Conservation (phyloP, 257 asterid genomes). For the Ligustrum vulgare region DNA sequence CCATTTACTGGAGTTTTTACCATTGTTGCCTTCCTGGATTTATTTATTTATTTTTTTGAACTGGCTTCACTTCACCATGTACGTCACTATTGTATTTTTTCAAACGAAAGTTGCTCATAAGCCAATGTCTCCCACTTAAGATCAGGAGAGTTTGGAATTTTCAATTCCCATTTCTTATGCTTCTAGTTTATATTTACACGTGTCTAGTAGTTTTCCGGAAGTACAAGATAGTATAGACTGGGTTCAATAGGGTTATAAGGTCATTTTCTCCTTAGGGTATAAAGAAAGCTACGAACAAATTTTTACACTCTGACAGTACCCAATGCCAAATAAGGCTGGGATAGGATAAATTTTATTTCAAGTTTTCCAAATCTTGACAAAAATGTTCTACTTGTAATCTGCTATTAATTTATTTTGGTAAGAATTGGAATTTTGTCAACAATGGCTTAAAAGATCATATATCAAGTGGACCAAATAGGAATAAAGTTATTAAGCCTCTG, state of each 20-base stretch:
- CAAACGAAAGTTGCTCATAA: background rate
- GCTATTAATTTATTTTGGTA: background rate
- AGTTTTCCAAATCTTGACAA: background rate
- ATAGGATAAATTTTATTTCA: background rate
- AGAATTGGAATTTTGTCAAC: background rate
- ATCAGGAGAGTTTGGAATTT: background rate
- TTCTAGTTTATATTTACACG: conserved; percentile 12
- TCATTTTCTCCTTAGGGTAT: background rate
- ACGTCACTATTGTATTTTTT: background rate
- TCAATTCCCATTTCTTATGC: background rate
- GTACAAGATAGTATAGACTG: background rate
- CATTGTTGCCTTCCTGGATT: background rate
- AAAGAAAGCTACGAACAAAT: background rate
- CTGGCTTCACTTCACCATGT: background rate
- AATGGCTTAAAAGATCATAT: background rate
- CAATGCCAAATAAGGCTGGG: background rate
- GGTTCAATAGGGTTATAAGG: background rate
- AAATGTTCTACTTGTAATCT: background rate
- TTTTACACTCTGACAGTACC: background rate
- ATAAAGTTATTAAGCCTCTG: background rate
- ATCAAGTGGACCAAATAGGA: background rate
- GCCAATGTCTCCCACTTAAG: background rate
- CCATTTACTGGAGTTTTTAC: background rate
- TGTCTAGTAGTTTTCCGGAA: conserved; percentile 2
- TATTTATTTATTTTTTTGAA: too few relatives aligned